Evolutionary conservation across 2,329 filamentous ascomycete species (phyloP), one percentile per base, ranked within the genome.

Genomic region (Fusarium sp.): DNA sequence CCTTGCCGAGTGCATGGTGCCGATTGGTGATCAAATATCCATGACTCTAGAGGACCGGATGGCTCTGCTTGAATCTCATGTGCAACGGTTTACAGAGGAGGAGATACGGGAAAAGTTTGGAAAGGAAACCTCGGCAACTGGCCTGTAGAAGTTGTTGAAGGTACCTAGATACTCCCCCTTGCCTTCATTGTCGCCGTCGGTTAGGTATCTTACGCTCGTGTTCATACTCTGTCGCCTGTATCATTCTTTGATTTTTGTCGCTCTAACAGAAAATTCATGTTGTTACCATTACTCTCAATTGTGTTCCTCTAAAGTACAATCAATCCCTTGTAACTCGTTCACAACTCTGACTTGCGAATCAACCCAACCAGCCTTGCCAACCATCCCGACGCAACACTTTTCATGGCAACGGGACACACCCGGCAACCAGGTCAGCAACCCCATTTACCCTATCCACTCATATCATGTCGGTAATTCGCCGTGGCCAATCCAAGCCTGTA

Each of bases 1-100:
- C 67, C 86, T 95, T 9, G 93, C 93, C 2, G 86, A 86, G 61
- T 92, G 92, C 73, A 80, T 95, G 58, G 91, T 95, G 22, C 93
- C 94, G 0, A 91, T 95, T 47, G 92, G 92, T 1, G 86, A 90
- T 3, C 93, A 95, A 84, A 89, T 92, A 50, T 82, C 84, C 16
- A 89, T 95, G 88, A 91, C 85, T 0, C 83, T 91, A 71, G 87
- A 91, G 16, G 69, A 63, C 25, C 35, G 64, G 22, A 52, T 70
- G 50, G 61, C 45, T 45, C 54, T 74, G 14, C 62, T 71, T 33
- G 63, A 69, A 61, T 67, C 59, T 50, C 69, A 74, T 14, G 70
- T 70, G 20, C 57, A 61, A 35, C 69, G 57, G 64, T 72, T 74
- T 54, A 58, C 69, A 38, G 66, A 74, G 35, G 69, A 71, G 33